phyloP scores from a whole-genome alignment of 2,329 filamentous ascomycete genomes.

The Calonectria multiphialidica region DNA sequence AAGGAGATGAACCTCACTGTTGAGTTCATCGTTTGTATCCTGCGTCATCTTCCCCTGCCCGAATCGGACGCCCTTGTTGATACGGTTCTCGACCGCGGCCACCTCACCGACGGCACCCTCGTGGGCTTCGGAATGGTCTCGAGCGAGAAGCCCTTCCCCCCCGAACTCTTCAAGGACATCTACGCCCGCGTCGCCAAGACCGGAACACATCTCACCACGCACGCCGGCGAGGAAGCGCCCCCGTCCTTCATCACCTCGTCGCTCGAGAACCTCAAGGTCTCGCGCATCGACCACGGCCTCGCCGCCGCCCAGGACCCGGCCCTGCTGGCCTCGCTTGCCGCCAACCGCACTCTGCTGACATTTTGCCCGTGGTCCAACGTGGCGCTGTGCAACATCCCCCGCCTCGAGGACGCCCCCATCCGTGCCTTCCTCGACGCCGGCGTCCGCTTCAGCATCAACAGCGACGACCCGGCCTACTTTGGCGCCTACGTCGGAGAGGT shows the following conservation, averaged over 20 bases:
- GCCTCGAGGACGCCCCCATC: slow-evolving; percentile 62
- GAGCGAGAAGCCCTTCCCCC: slow-evolving; percentile 69
- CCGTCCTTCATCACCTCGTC: slow-evolving; percentile 74
- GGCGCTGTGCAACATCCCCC: slow-evolving; percentile 41
- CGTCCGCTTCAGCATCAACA: slow-evolving; percentile 79
- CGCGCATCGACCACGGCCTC: slow-evolving; percentile 82
- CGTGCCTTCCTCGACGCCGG: slow-evolving; percentile 72
- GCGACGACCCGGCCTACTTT: slow-evolving; percentile 82
- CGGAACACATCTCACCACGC: slow-evolving; percentile 73
- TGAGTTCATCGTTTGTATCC: slow-evolving; percentile 78
- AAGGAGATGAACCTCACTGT: slow-evolving; percentile 72
- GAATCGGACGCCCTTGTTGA: slow-evolving; percentile 60
- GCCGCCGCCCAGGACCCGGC: slow-evolving; percentile 70
- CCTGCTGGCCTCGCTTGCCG: slow-evolving; percentile 70
- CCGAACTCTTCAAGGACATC: slow-evolving; percentile 71
- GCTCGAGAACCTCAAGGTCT: slow-evolving; percentile 70
- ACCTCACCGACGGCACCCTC: slow-evolving; percentile 65
- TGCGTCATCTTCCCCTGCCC: slow-evolving; percentile 74
- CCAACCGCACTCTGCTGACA: slow-evolving; percentile 71
- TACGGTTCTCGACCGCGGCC: slow-evolving; percentile 49
- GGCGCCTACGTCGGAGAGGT: slow-evolving; percentile 82
- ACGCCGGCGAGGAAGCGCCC: slow-evolving; percentile 82
- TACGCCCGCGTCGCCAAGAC: slow-evolving; percentile 64
- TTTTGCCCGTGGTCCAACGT: slow-evolving; percentile 83
- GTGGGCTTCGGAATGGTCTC: slow-evolving; percentile 76